phyloP scores from a whole-genome alignment of 176 grass and related monocot species.

The Raddia distichophylla region DNA sequence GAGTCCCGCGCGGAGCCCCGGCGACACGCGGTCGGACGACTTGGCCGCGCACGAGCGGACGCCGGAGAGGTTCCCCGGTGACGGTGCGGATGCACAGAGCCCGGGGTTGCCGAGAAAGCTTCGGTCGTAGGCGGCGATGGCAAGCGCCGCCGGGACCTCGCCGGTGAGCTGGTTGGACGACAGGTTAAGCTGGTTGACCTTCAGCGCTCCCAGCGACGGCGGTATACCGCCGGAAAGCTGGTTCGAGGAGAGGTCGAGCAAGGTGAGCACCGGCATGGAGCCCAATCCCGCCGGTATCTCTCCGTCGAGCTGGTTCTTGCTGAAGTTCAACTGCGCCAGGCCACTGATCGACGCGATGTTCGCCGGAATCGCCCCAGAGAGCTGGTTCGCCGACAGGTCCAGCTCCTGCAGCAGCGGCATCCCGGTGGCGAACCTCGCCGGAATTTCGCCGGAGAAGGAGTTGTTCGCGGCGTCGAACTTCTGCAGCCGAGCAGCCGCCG shows the following conservation, averaged over 20 bases:
- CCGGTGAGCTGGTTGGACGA: conserved; percentile 75
- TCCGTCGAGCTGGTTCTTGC: conserved; percentile 62
- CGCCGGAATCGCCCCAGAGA: conserved; percentile 53
- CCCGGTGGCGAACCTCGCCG: conserved; percentile 31
- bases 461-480: conserved; percentile 62
- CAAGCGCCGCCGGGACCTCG: conserved; percentile 49
- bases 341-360: conserved; percentile 38
- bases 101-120: conserved; percentile 69
- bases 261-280: conserved; percentile 61
- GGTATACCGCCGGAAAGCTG: conserved; percentile 71
- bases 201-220: conserved; percentile 40
- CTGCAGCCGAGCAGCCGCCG: conserved; percentile 10
- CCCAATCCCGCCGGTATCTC: conserved; percentile 62
- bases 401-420: conserved; percentile 60
- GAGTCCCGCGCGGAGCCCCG: conserved; percentile 47
- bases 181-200: conserved; percentile 60
- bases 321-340: conserved; percentile 56
- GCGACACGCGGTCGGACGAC: conserved; percentile 38
- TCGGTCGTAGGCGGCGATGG: conserved; percentile 39
- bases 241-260: conserved; percentile 84
- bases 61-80: not conserved
- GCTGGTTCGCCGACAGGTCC: conserved; percentile 50
- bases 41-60: conserved; percentile 42
- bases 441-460: conserved; percentile 63
- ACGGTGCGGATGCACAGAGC: conserved; percentile 46